These are phyloP conservation scores for Scytalidium sp. DNA, from an alignment of 2,329 filamentous ascomycete species.

Conservation along the genomic window DNA sequence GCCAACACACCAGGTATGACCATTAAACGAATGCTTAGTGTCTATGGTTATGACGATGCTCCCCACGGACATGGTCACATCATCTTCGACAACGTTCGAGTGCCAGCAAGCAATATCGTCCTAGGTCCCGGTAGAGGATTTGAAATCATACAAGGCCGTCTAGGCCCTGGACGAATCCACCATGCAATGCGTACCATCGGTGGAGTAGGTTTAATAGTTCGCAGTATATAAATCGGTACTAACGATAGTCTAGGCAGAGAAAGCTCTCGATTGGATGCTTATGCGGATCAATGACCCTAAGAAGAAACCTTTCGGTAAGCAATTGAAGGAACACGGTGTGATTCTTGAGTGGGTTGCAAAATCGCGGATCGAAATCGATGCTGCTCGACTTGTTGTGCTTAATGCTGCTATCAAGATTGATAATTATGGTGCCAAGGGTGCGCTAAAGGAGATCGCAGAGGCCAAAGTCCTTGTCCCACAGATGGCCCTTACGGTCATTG, in stretches of 20 bases:
- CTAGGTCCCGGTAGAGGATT: constrained; percentile 93
- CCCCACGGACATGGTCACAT: constrained; percentile 97
- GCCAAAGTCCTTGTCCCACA: constrained; percentile 90
- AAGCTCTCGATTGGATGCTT: constrained; percentile 91
- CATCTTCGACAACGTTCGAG: constrained; percentile 83
- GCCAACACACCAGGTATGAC: constrained; percentile 78
- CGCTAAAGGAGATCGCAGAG: constrained; percentile 89
- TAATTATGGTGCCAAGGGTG: constrained; percentile 79
- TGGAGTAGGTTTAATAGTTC: constrained; percentile 48
- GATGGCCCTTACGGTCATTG: constrained; percentile 81
- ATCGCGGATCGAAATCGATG: constrained; percentile 90
- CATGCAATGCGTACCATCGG: constrained; percentile 97
- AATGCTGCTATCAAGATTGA: constrained; percentile 97
- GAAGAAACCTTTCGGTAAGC: constrained; percentile 90
- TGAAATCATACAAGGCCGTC: constrained; percentile 95
- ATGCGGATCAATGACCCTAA: constrained; percentile 87
- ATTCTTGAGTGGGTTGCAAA: constrained; percentile 94
- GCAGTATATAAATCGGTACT: constrained; percentile 6
- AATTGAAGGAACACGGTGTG: constrained; percentile 83
- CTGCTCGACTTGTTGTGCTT: constrained; percentile 82
- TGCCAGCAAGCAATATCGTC: constrained; percentile 74
- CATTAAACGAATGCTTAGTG: constrained; percentile 89
- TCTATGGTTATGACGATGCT: constrained; percentile 97
- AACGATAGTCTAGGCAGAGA: constrained; percentile 63
- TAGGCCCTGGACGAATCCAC: constrained; percentile 94